Evolutionary conservation across 345 rosid genomes (phyloP), one percentile per base, ranked within the genome.

Genomic region (Nasturtium officinale): DNA sequence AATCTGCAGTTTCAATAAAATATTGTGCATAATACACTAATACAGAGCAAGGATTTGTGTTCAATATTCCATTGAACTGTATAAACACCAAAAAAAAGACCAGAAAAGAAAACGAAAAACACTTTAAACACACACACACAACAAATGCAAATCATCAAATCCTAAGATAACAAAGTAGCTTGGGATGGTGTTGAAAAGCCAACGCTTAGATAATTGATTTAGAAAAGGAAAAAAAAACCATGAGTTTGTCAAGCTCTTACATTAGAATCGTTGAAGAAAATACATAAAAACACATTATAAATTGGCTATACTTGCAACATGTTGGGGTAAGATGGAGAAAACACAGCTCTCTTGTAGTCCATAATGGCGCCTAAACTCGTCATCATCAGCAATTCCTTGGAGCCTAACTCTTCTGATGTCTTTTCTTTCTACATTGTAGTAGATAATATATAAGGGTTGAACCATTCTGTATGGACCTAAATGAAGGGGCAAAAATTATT

Each of bases 371-470:
- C 30, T 47, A 32, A 48, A 65, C 4, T 18, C 30, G 30, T 32
- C 3, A 48, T 0, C 3, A 11, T 46, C 28, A 16, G 17, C 55
- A 16, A 63, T 17, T 17, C 55, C 55, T 6, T 2, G 5, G 57
- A 65, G 29, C 5, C 5, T 18, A 7, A 48, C 69, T 48, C 45
- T 48, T 65, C 57, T 65, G 0, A 65, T 1, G 8, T 48, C 8
- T 12, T 48, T 20, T 48, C 11, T 65, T 65, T 30, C 45, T 30
- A 65, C 45, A 32, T 30, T 47, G 55, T 64, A 64, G 43, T 47
- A 47, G 18, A 30, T 17, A 17, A 64, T 46, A 42, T 64, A 30
- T 2, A 29, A 43, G 11, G 69, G 30, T 30, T 32, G n/a, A 29
- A 17, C 17, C 15, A 4, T 37, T 9, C 5, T 2, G 1, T 0